Conservation (phyloP, 192 early-diverging fungal genomes). For the Backusella liffmaniae region DNA sequence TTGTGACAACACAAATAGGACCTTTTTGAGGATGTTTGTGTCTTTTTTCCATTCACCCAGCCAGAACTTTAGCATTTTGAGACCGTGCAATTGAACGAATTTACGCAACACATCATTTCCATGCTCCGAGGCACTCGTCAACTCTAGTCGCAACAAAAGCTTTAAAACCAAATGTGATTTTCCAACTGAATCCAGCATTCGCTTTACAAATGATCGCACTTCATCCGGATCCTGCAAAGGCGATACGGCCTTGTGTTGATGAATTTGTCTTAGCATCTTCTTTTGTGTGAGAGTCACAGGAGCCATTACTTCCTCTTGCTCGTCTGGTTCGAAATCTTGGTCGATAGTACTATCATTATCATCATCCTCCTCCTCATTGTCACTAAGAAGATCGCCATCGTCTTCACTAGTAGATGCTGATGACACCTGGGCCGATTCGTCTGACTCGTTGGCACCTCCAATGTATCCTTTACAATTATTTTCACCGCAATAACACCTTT, state of each 20-base stretch:
- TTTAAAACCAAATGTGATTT: conserved; percentile 52
- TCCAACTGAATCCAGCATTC: conserved; percentile 62
- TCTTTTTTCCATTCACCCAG: conserved; percentile 63
- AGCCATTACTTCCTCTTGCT: conserved; percentile 23
- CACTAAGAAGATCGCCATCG: background rate
- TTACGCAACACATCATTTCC: conserved; percentile 47
- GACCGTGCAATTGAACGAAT: conserved; percentile 67
- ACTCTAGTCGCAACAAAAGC: conserved; percentile 63
- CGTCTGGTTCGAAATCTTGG: background rate
- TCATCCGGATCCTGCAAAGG: conserved; percentile 69
- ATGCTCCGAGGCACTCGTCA: conserved; percentile 37
- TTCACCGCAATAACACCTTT: conserved; percentile 92
- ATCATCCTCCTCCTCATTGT: conserved; percentile 36
- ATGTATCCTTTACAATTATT: conserved; percentile 87
- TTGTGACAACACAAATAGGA: conserved; percentile 55
- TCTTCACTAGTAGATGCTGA: background rate
- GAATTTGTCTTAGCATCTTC: conserved; percentile 37
- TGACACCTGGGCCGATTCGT: conserved; percentile 33
- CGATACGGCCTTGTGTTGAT: conserved; percentile 27
- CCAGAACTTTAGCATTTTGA: conserved; percentile 77
- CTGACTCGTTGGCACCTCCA: conserved; percentile 71
- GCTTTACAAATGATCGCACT: conserved; percentile 72
- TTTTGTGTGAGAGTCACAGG: conserved; percentile 40
- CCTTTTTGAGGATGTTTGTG: conserved; percentile 58
- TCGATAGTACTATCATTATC: background rate